Base-by-base conservation (phyloP, 192 early-diverging fungal species). In the Rhizophagus clarus region DNA sequence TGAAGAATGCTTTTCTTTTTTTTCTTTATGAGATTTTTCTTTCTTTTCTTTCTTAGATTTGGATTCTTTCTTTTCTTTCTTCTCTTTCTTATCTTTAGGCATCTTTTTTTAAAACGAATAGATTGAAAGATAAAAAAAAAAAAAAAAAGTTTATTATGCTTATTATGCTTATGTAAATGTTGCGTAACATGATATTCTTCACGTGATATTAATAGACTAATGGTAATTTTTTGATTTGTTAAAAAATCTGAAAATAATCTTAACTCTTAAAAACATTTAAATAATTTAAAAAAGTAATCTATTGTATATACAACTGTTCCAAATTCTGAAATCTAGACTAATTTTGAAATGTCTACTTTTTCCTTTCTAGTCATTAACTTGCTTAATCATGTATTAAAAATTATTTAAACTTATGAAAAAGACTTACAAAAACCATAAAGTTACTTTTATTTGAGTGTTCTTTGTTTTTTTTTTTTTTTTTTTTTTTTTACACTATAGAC, bases 21-120 rank as follows among this genome's bases (percentile, higher is more conserved):
- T 89, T 79, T 88, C 88, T 80, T 91, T 91, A 77, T 82, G 82
- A 70, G 85, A 84, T 40, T 85, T 84, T 42, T 76, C 81, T 79
- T 87, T 86, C 64, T 82, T 40, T 49, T 79, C 64, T 61, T 74
- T 71, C 40, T 49, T 64, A 29, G 20, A 22, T 66, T 60, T 66
- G 34, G 45, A 74, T 74, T 78, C 72, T 51, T 60, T 78, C 26
- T 40, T 51, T 61, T 78, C 66, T n/a, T n/a, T n/a, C n/a, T n/a
- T n/a, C n/a, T 78, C 72, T 51, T 60, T 78, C 26, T 40, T 51
- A 45, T 78, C 66, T 78, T 78, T 76, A 31, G 74, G 26, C 74
- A 76, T 76, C 9, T 26, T 67, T 32, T 67, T 67, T n/a, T n/a
- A n/a, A 31, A 22, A 22, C 3, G 4, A 6, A 2, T 56, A 45